phyloP scores from a whole-genome alignment of 2,329 filamentous ascomycete species.

The Knufia petricola region DNA sequence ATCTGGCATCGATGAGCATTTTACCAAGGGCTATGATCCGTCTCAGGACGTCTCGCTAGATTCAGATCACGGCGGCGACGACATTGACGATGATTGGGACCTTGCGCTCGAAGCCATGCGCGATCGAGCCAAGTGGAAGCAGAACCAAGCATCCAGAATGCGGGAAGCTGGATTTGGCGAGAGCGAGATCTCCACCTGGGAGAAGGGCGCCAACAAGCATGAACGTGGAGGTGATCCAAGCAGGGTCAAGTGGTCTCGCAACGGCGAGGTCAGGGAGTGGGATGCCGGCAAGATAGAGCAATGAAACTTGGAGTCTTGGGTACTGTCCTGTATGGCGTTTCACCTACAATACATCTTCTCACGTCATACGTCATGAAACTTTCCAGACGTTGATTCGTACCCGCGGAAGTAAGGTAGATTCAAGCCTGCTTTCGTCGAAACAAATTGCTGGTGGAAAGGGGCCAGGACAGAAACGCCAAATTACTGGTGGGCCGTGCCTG shows the following conservation, averaged over 20 bases:
- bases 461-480: no score
- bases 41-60: constrained; percentile 33
- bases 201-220: constrained; percentile 34
- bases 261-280: constrained; percentile 59
- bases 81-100: constrained; percentile 57
- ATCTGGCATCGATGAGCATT: constrained; percentile 62
- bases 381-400: no score
- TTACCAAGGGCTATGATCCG: constrained; percentile 57
- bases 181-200: constrained; percentile 62
- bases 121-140: constrained; percentile 69
- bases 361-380: no score
- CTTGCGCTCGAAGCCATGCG: constrained; percentile 66
- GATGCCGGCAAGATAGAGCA: constrained; percentile 48
- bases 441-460: no score
- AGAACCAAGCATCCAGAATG: constrained; percentile 65
- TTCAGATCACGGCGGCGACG: constrained; percentile 43
- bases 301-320: no score
- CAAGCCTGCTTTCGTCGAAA: no score
- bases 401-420: no score
- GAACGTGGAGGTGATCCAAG: constrained; percentile 46
- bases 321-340: no score
- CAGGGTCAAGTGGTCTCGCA: constrained; percentile 63
- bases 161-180: constrained; percentile 70
- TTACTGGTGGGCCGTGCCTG: no score
- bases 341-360: no score